Evolutionary conservation across 345 rosid genomes (phyloP), one percentile per base, ranked within the genome.

Genomic region (Erucastrum elatum): DNA sequence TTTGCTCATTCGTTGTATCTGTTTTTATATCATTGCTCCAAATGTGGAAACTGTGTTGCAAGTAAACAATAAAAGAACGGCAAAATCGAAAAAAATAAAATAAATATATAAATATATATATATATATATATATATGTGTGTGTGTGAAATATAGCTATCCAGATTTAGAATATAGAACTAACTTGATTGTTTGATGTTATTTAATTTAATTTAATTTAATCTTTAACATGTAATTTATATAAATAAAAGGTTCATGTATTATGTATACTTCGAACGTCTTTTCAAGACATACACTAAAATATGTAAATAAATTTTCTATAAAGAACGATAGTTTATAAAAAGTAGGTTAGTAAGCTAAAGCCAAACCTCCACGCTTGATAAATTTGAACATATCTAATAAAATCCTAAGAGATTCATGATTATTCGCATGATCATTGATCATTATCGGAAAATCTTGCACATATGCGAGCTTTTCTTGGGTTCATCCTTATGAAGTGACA

Each of bases 351-450:
- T 16, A 53, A 66, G 17, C 15, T 39, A 4, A 11, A 69, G 37
- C 34, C 46, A 60, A 68, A 34, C 39, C 29, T 69, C 37, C 80
- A 70, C 56, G 70, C 70, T 77, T 70, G 30, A 76, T 60, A 60
- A 26, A 39, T 26, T 3, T 6, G n/a, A 3, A 56, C 33, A 39
- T 37, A 12, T 67, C 37, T n/a, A 7, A 58, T 58, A 27, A 37
- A 60, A 41, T 69, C 66, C 39, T 13, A 62, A 30, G n/a, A 70
- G 46, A 44, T 1, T 26, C 4, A 59, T 68, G 0, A 60, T 1
- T 6, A 41, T 21, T 30, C n/a, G 31, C 75, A 35, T 70, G 64
- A 62, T 62, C 64, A 25, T 46, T 44, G 21, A 75, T 25, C 33
- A 46, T 8, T 44, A 63, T 26, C 64, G 41, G 68, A 21, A 60